A percentile compares a stretch with the other conserved stretches of the same genome.
Conservation (phyloP, 1,284 basidiomycete genomes). For the Sanghuangporus sanghuang region DNA sequence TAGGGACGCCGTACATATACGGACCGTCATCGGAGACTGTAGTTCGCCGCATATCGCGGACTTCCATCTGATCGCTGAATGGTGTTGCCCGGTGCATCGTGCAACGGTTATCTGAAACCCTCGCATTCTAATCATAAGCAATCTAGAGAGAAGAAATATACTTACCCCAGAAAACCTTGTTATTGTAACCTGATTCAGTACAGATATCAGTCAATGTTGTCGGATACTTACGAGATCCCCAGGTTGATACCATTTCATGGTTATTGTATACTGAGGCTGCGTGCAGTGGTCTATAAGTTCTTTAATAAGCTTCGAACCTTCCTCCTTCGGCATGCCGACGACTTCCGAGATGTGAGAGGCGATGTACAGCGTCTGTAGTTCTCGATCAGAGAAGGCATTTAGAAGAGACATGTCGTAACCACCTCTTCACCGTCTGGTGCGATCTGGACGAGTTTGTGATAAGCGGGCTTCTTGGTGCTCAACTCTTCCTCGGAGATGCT, state of each 20-base stretch:
- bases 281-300: constrained; percentile 25
- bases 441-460: constrained; percentile 26
- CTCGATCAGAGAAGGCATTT: not conserved
- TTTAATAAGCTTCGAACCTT: constrained; percentile 23
- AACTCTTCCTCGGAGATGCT: constrained; percentile 21
- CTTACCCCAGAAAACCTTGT: constrained; percentile 19
- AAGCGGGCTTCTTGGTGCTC: constrained; percentile 21
- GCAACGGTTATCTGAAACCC: constrained; percentile 19
- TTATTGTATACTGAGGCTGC: constrained; percentile 23
- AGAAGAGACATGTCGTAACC: not conserved
- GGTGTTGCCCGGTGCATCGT: constrained; percentile 21
- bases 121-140: not conserved
- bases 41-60: constrained; percentile 22
- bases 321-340: constrained; percentile 23
- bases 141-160: not conserved
- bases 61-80: constrained; percentile 22
- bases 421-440: constrained; percentile 23
- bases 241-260: constrained; percentile 25
- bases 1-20: constrained; percentile 9
- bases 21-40: constrained; percentile 21
- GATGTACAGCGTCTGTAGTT: constrained; percentile 24
- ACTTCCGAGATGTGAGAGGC: constrained; percentile 24
- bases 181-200: not conserved
- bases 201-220: not conserved
- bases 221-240: constrained; percentile 25